Evolutionary conservation across 495 filamentous ascomycete species (phyloP).

Genomic region (Lasiosphaeris hirsuta): DNA sequence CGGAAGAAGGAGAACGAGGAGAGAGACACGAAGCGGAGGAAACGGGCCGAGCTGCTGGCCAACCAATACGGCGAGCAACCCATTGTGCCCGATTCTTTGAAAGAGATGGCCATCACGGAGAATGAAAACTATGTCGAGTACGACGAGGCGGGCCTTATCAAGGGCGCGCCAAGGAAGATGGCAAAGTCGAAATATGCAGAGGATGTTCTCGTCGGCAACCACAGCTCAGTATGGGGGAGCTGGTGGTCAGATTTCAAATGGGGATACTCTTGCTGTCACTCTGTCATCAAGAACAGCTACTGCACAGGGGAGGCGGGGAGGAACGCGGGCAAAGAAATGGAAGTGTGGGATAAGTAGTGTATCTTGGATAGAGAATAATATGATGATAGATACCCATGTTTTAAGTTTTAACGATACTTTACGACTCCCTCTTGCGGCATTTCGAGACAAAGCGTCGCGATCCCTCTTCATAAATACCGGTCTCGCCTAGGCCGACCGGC

Average conservation of each 20-base stretch:
- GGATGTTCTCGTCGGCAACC: conserved; percentile 85
- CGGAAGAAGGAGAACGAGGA: conserved; percentile 76
- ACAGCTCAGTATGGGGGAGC: conserved; percentile 90
- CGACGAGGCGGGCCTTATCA: conserved; percentile 82
- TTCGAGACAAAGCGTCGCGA: no score
- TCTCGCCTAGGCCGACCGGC: not conserved
- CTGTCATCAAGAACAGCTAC: conserved; percentile 90
- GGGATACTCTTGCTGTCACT: conserved; percentile 97
- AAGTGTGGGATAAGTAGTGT: conserved; percentile 26
- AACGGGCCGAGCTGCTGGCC: conserved; percentile 65
- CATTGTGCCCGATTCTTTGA: conserved; percentile 58
- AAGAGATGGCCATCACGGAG: conserved; percentile 68
- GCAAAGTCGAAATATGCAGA: conserved; percentile 88
- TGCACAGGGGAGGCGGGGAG: conserved; percentile 89
- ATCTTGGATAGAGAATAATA: conserved; percentile 8
- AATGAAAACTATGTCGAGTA: conserved; percentile 94
- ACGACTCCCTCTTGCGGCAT: not conserved
- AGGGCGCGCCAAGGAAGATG: conserved; percentile 72
- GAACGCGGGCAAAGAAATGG: conserved; percentile 41
- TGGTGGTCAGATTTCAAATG: conserved; percentile 96
- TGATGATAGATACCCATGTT: conserved; percentile 32
- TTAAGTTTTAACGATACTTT: not conserved
- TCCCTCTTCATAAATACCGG: no score
- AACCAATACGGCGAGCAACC: conserved; percentile 83
- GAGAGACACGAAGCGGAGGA: conserved; percentile 60